These are phyloP conservation scores for Alisma plantagoaquatica DNA, from an alignment of 106 monocot species.

Conservation along the genomic window DNA sequence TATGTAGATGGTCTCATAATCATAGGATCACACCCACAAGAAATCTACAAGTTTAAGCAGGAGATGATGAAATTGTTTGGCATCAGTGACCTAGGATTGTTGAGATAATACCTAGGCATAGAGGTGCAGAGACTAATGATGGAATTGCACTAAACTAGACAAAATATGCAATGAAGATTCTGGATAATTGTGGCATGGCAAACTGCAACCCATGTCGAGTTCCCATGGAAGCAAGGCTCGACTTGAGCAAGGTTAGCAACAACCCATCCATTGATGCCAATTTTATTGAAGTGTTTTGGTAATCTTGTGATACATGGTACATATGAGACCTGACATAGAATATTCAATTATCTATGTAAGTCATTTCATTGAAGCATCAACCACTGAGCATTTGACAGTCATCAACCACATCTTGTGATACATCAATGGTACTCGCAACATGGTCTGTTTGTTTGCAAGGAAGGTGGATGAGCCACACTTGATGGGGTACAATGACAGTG, in stretches of 20 bases:
- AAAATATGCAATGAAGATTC: neutral
- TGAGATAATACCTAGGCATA: neutral
- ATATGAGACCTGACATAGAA: no score
- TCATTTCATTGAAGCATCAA: conserved; percentile 5
- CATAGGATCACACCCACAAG: no score
- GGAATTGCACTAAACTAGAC: neutral
- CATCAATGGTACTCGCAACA: neutral
- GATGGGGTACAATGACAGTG: neutral
- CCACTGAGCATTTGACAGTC: neutral
- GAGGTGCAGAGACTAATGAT: neutral
- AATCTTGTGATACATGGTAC: neutral
- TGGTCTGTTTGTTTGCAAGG: neutral
- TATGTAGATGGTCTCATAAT: no score
- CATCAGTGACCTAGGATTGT: no score
- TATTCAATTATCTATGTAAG: no score
- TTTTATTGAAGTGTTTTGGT: conserved; percentile 3
- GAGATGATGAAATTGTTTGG: conserved; percentile 1
- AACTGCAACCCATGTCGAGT: no score
- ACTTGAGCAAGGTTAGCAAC: neutral
- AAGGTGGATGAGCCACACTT: neutral
- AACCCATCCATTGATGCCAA: neutral
- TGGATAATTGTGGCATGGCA: conserved; percentile 4
- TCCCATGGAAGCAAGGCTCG: conserved; percentile 1
- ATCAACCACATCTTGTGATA: conserved; percentile 3
- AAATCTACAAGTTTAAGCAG: conserved; percentile 2